phyloP scores from a whole-genome alignment of 345 rosid species.

The Heritiera fomes region DNA sequence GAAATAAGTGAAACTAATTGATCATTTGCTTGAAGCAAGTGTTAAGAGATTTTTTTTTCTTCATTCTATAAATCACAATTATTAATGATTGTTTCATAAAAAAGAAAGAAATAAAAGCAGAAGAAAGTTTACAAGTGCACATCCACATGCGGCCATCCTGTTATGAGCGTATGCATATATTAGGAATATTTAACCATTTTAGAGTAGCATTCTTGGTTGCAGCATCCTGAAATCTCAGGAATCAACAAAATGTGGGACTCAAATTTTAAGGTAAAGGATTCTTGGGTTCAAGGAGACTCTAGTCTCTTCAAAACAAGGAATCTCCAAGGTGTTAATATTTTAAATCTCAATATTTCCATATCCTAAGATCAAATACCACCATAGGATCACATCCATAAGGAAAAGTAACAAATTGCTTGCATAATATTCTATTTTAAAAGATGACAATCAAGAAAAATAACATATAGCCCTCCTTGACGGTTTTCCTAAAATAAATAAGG shows the following conservation, averaged over 20 bases:
- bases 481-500: background rate
- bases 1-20: background rate
- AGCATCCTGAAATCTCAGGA: background rate
- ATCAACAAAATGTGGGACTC: background rate
- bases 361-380: background rate
- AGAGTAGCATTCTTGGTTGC: background rate
- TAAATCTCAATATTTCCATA: background rate
- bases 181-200: background rate
- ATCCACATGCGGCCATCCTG: background rate
- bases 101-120: background rate
- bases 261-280: background rate
- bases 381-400: background rate
- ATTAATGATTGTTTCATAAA: background rate
- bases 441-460: background rate
- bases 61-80: background rate
- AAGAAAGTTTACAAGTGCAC: background rate
- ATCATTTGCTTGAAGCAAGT: background rate
- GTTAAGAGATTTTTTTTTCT: background rate
- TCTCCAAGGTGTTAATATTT: background rate
- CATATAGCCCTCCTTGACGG: background rate
- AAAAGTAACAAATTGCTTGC: background rate
- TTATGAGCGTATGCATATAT: background rate
- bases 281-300: background rate
- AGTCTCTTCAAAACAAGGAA: constrained; percentile 1
- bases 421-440: background rate